Conservation (phyloP, 225 moss, liverwort and hornwort genomes). For the Physcomitrium patens region DNA sequence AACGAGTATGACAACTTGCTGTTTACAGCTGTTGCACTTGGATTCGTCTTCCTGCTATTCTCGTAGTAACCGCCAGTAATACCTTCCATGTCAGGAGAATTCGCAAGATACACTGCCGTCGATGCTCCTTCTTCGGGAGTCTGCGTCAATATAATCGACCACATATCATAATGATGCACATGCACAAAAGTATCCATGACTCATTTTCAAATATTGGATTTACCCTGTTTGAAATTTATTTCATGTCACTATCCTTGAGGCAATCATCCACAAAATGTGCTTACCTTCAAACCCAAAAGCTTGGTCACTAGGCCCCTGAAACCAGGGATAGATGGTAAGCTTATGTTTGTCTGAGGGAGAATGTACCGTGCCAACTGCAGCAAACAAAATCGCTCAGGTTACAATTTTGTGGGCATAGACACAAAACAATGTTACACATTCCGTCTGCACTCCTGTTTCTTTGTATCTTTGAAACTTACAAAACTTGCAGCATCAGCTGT, state of each 20-base stretch:
- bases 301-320: conserved; percentile 24
- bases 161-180: background rate
- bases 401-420: background rate
- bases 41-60: conserved; percentile 47
- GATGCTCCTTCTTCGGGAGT: conserved; percentile 78
- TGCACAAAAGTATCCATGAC: background rate
- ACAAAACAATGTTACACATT: background rate
- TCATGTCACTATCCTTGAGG: too few relatives aligned
- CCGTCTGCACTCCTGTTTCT: background rate
- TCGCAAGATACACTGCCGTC: conserved; percentile 62
- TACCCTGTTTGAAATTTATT: background rate
- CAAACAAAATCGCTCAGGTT: background rate
- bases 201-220: background rate
- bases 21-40: conserved; percentile 57
- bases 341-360: conserved; percentile 49
- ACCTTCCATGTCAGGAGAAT: conserved; percentile 60
- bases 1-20: conserved; percentile 59
- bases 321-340: conserved; percentile 21
- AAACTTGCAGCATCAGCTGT: background rate
- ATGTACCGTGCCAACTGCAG: conserved; percentile 73
- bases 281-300: conserved; percentile 66
- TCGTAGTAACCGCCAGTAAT: conserved; percentile 71
- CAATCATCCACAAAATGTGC: background rate
- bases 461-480: background rate
- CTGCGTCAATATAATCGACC: conserved; percentile 22